Base-by-base conservation (phyloP, 441 rosid species). In the Bocquillonia castaneifolia region DNA sequence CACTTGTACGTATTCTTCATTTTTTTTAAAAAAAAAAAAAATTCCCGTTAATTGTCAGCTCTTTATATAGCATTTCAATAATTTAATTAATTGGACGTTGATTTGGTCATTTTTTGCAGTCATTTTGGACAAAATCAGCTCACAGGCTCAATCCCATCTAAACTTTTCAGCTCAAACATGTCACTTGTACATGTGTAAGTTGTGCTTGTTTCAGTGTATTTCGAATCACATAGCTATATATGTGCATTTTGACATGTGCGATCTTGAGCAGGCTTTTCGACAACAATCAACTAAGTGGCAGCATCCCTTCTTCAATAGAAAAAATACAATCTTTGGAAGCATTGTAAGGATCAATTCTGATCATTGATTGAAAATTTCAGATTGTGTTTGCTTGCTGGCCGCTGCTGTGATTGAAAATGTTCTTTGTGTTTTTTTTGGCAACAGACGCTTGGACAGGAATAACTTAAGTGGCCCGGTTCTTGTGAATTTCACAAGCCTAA, bases 101-200 rank as follows among this genome's bases (percentile, higher is more conserved):
- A 67, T 31, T 53, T 55, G 12, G n/a, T n/a, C n/a, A n/a, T n/a
- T n/a, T n/a, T n/a, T 69, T 80, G 80, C 85, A 94, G 97, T 77
- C 99, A 90, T 83, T 90, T 94, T 83, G 90, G 91, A 69, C 91
- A 94, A 81, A 94, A 94, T 77, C 81, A 90, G 79, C 97, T 91
- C 79, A 88, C 97, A 9, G 97, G 99, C 65, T n/a, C 86, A 68
- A 87, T 94, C 80, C 85, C 99, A 0, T 73, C 82, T 17, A 57
- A 78, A 72, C 85, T 94, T 32, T 94, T 94, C 88, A 82, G 85
- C 66, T 68, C 86, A 34, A 84, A 85, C 39, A 91, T 91, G 99
- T 82, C 76, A 63, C 78, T 94, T 42, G 91, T 94, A 73, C 99
- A 94, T 71, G 70, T 91, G 97, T 94, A 86, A 80, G 92, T 84